Base-by-base conservation (phyloP, 179 eudicot species). In the Heliamphora pulchella region DNA sequence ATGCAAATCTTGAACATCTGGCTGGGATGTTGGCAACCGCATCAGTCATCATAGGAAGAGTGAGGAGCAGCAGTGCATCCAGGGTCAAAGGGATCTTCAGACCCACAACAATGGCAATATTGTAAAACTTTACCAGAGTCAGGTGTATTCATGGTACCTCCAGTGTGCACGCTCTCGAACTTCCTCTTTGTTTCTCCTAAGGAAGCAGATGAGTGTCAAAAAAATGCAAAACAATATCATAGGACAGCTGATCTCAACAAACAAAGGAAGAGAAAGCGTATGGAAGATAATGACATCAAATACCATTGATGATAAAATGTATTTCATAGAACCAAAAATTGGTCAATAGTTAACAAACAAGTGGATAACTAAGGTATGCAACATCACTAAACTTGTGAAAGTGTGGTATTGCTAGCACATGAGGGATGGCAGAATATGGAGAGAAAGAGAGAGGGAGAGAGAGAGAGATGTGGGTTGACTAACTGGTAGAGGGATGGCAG, bases 81-180 rank as follows among this genome's bases (percentile, higher is more conserved):
- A 20, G 90, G 86, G 82, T 92, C 92, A 80, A 93, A 93, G n/a
- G 92, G 93, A 86, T 96, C 97, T 86, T 94, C 99, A 18, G 98
- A 91, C 18, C 96, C 99, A 84, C 98, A 96, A 80, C 99, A 96
- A 84, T 96, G 99, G 98, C 99, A 96, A 78, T 96, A 96, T 67
- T 94, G 90, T 41, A 87, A 71, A 64, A 96, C 95, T 89, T 92
- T 87, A 47, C 99, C 99, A 0, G 93, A 83, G 59, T 90, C 89
- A 0, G 97, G 94, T 43, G 98, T 93, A 81, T 84, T 78, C 97
- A 93, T 86, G 50, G 98, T 93, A 75, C 98, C 98, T 47, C 98
- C 98, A 5, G 88, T 68, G 80, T 93, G 84, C 17, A 93, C 98
- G 41, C 98, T 92, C 90, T 95, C 98, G 64, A 95, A 95, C 83